Conservation (phyloP, 2,329 filamentous ascomycete genomes). For the Davidsoniella neocaledoniae region DNA sequence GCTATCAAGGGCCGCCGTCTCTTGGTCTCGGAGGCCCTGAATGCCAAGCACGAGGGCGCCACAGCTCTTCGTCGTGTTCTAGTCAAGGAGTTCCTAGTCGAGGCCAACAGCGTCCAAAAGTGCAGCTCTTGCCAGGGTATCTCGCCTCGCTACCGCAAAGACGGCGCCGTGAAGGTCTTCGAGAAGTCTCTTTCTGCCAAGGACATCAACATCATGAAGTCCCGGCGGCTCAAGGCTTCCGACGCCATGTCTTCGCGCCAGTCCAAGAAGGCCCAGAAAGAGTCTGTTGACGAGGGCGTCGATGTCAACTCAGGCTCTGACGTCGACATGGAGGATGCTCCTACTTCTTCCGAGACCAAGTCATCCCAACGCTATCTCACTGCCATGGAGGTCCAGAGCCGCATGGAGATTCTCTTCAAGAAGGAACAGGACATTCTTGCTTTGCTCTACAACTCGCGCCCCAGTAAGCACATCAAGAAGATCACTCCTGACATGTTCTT, state of each 20-base stretch:
- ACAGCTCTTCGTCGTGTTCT: slow-evolving; percentile 58
- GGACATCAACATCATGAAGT: slow-evolving; percentile 60
- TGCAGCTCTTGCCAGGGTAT: slow-evolving; percentile 54
- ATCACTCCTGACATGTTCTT: slow-evolving; percentile 90
- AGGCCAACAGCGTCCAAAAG: slow-evolving; percentile 50
- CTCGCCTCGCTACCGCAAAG: slow-evolving; percentile 73
- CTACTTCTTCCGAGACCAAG: slow-evolving; percentile 22
- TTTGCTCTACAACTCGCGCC: slow-evolving; percentile 69
- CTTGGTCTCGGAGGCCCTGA: slow-evolving; percentile 40
- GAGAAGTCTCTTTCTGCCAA: slow-evolving; percentile 62
- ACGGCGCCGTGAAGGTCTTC: slow-evolving; percentile 86
- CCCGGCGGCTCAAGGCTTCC: slow-evolving; percentile 45
- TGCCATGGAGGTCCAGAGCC: slow-evolving; percentile 66
- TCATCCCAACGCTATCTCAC: slow-evolving; percentile 57
- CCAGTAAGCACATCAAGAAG: slow-evolving; percentile 35
- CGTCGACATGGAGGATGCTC: slow-evolving; percentile 21
- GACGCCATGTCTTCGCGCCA: slow-evolving; percentile 45
- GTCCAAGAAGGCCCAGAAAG: slow-evolving; percentile 16
- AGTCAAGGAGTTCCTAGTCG: slow-evolving; percentile 65
- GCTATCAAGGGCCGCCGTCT: slow-evolving; percentile 28
- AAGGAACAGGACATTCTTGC: slow-evolving; percentile 72
- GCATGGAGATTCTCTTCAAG: slow-evolving; percentile 64
- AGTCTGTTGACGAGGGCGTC: slow-evolving; percentile 45
- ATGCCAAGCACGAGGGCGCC: slow-evolving; percentile 68
- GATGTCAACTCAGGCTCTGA: slow-evolving; percentile 19